Evolutionary conservation across 2,329 filamentous ascomycete genomes (phyloP).

Genomic region (Pseudogymnoascus sp.): DNA sequence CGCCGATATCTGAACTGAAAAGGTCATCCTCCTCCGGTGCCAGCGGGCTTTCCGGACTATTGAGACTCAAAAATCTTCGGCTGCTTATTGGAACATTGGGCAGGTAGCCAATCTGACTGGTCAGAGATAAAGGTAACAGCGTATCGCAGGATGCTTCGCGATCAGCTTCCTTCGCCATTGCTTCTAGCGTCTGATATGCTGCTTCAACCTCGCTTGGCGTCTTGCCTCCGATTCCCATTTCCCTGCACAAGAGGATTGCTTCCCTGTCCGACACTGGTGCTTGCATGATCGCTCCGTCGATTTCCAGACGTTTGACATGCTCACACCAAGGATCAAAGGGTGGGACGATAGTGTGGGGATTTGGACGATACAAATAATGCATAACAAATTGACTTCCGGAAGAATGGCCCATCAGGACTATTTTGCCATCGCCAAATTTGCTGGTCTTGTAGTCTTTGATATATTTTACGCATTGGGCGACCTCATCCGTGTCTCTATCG

Average conservation of each 20-base stretch:
- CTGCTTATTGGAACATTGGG: slow-evolving; percentile 27
- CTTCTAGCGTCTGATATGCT: slow-evolving; percentile 33
- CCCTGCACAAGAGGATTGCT: slow-evolving; percentile 36
- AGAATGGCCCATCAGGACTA: slow-evolving; percentile 61
- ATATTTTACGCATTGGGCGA: slow-evolving; percentile 27
- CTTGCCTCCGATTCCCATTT: slow-evolving; percentile 26
- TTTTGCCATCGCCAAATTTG: slow-evolving; percentile 37
- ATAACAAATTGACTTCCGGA: slow-evolving; percentile 62
- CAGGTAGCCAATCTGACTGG: slow-evolving; percentile 25
- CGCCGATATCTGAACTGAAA: slow-evolving; percentile 54
- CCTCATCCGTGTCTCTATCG: slow-evolving; percentile 32
- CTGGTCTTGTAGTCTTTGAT: slow-evolving; percentile 29
- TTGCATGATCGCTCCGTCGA: slow-evolving; percentile 57
- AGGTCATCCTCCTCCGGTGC: slow-evolving; percentile 54
- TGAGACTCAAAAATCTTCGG: slow-evolving; percentile 38
- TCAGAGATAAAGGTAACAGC: slow-evolving; percentile 30
- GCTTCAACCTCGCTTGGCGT: slow-evolving; percentile 25
- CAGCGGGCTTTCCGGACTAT: slow-evolving; percentile 39
- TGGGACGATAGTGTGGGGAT: slow-evolving; percentile 28
- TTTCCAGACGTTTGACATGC: slow-evolving; percentile 32
- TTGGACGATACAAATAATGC: slow-evolving; percentile 47
- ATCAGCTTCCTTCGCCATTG: slow-evolving; percentile 28
- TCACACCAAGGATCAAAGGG: slow-evolving; percentile 24
- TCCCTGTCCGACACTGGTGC: slow-evolving; percentile 58
- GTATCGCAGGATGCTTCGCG: slow-evolving; percentile 22